Conservation (phyloP, 352 stramenopile species). For the Pythium folliculosum region DNA sequence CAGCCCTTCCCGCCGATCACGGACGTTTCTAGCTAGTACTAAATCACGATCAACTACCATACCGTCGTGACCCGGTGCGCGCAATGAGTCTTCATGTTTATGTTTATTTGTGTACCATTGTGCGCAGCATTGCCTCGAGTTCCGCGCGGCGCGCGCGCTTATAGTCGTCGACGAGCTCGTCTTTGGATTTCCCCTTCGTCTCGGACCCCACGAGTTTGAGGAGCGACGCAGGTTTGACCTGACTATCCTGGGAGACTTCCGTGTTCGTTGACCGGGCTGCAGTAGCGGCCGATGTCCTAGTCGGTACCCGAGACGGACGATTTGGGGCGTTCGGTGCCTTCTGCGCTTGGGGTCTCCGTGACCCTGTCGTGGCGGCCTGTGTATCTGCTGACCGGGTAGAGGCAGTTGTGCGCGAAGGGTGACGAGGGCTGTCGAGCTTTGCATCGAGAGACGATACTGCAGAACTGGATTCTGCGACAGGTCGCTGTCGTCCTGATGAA, state of each 20-base stretch:
- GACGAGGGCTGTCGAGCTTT: slow-evolving; percentile 23
- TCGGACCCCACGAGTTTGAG: slow-evolving; percentile 55
- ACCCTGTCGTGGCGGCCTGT: too few species aligned
- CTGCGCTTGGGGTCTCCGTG: not conserved
- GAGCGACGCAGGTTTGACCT: slow-evolving; percentile 44
- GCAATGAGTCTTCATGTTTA: not conserved
- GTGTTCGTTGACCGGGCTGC: not conserved
- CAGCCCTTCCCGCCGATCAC: slow-evolving; percentile 92
- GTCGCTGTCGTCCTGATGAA: not conserved
- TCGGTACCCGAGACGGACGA: not conserved
- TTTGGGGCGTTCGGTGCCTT: not conserved
- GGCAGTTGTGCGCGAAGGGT: not conserved
- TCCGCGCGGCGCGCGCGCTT: slow-evolving; percentile 62
- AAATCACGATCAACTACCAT: too few species aligned
- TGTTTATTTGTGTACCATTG: slow-evolving; percentile 45
- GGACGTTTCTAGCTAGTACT: slow-evolving; percentile 62
- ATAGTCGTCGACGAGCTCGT: slow-evolving; percentile 63
- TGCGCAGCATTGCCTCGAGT: slow-evolving; percentile 67
- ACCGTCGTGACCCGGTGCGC: too few species aligned
- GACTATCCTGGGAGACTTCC: not conserved
- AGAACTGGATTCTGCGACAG: not conserved
- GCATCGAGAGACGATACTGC: not conserved
- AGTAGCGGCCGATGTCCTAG: not conserved
- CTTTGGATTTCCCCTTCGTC: slow-evolving; percentile 45
- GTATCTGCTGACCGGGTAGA: not conserved